Conservation (phyloP, 257 asterid genomes). For the Solanum ahanhuiri region DNA sequence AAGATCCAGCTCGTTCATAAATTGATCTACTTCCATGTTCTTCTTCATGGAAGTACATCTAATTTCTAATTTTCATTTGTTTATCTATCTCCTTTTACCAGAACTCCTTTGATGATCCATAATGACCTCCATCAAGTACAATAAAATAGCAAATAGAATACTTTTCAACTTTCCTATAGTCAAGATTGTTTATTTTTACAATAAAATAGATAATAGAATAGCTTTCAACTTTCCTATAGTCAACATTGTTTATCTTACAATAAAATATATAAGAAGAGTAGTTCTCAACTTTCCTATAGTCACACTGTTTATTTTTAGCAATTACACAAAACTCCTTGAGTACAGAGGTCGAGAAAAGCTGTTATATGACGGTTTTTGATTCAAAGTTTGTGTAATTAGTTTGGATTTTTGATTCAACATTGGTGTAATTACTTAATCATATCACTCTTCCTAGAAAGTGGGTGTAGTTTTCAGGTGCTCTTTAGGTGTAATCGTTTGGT, state of each 20-base stretch:
- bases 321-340: background rate
- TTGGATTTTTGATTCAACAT: too few relatives aligned
- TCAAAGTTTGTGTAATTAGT: background rate
- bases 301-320: background rate
- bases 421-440: background rate
- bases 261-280: background rate
- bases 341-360: background rate
- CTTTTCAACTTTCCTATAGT: background rate
- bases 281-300: background rate
- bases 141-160: background rate
- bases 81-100: background rate
- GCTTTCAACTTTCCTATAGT: background rate
- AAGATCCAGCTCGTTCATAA: background rate
- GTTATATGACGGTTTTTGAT: background rate
- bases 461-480: background rate
- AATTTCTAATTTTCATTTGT: too few relatives aligned
- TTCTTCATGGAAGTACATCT: background rate
- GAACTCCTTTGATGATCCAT: background rate
- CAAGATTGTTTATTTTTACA: background rate
- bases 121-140: background rate
- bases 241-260: background rate
- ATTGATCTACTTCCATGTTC: background rate
- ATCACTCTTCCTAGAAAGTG: background rate
- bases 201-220: background rate
- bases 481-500: background rate